phyloP scores from a whole-genome alignment of 2,329 filamentous ascomycete genomes.

The Mycosphaerella sp. region DNA sequence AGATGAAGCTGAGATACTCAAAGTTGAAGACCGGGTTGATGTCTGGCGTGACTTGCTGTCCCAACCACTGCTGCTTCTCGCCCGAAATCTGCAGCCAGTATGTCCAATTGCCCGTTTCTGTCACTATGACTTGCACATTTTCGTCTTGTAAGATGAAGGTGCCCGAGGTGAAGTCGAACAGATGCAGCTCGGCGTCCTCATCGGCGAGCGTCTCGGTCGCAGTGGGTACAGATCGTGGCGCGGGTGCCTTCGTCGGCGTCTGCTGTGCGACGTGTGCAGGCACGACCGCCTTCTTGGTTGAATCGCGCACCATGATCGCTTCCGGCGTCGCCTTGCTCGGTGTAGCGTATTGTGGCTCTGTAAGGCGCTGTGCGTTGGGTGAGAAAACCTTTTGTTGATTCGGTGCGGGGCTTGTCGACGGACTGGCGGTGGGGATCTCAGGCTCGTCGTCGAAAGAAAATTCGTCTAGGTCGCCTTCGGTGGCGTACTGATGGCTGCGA shows the following conservation, averaged over 20 bases:
- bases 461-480: conserved; percentile 69
- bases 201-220: conserved; percentile 65
- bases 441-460: conserved; percentile 68
- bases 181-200: conserved; percentile 76
- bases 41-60: conserved; percentile 76
- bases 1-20: conserved; percentile 97
- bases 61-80: conserved; percentile 73
- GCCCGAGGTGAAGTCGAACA: conserved; percentile 84
- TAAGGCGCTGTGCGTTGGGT: conserved; percentile 26
- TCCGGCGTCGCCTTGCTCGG: conserved; percentile 21
- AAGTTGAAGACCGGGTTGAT: conserved; percentile 99
- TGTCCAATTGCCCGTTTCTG: conserved; percentile 82
- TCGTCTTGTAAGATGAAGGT: conserved; percentile 77
- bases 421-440: conserved; percentile 55
- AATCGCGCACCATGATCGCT: conserved; percentile 29
- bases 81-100: conserved; percentile 90
- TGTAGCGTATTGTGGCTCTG: conserved; percentile 25
- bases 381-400: conserved; percentile 15
- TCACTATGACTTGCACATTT: conserved; percentile 69
- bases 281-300: conserved; percentile 25
- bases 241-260: conserved; percentile 53
- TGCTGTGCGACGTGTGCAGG: conserved; percentile 35
- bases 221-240: conserved; percentile 57
- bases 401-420: conserved; percentile 45
- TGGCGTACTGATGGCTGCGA: conserved; percentile 70